A percentile compares a stretch with the other conserved stretches of the same genome.
Conservation (phyloP, 768 basidiomycete genomes). For the Piloderma croceum region DNA sequence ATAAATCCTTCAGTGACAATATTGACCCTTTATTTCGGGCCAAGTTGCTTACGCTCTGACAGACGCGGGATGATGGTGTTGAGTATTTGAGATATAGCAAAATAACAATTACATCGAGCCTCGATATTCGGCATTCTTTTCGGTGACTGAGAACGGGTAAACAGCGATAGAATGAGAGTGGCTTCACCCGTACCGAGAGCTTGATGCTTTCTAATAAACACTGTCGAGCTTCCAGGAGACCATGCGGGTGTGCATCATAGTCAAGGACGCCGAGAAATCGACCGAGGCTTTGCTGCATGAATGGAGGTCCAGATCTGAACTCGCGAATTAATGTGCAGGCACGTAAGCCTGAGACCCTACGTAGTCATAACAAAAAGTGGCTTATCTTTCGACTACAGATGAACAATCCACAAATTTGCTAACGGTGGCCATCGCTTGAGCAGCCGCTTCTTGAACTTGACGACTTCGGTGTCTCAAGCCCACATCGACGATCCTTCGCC, state of each 20-base stretch:
- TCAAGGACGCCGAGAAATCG: constrained; percentile 63
- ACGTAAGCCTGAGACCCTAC: constrained; percentile 7
- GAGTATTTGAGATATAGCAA: constrained; percentile 28
- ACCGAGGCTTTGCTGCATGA: constrained; percentile 69
- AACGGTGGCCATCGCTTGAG: constrained; percentile 60
- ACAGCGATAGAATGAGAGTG: constrained; percentile 13
- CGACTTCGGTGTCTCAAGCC: constrained; percentile 62
- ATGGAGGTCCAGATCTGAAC: constrained; percentile 43
- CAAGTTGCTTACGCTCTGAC: constrained; percentile 36
- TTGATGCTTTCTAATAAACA: constrained; percentile 60
- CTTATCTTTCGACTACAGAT: constrained; percentile 67
- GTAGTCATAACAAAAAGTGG: constrained; percentile 24
- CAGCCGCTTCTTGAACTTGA: constrained; percentile 72
- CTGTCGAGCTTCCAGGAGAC: constrained; percentile 45
- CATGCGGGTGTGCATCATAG: constrained; percentile 52
- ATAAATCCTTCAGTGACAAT: constrained; percentile 11
- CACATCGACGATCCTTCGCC: constrained; percentile 65
- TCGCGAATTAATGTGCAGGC: constrained; percentile 57
- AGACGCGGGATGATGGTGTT: constrained; percentile 27
- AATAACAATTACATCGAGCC: constrained; percentile 50
- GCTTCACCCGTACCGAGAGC: constrained; percentile 38
- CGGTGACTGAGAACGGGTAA: constrained; percentile 25
- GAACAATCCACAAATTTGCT: constrained; percentile 68
- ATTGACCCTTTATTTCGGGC: constrained; percentile 6
- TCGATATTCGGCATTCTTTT: constrained; percentile 44